phyloP scores from a whole-genome alignment of 2,329 filamentous ascomycete genomes.

The Lecanicillium sp. region DNA sequence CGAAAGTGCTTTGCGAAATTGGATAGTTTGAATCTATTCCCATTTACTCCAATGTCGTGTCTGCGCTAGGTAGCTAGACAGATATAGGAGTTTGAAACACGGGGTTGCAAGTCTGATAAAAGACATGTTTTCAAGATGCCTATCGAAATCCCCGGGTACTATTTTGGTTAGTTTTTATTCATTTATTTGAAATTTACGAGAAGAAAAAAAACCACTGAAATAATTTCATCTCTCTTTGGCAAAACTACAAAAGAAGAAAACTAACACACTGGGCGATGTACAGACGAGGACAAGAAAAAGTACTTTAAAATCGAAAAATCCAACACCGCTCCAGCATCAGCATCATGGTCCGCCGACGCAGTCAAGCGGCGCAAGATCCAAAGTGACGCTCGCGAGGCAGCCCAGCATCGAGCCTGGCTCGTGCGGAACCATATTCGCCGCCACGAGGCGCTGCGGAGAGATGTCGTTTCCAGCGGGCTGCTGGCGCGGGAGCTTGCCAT shows the following conservation, averaged over 20 bases:
- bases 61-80: too few relatives aligned
- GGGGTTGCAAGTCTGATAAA: too few relatives aligned
- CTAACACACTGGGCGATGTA: not conserved
- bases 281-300: slow-evolving; percentile 50
- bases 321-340: slow-evolving; percentile 38
- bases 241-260: too few relatives aligned
- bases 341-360: slow-evolving; percentile 47
- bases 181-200: not conserved
- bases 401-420: slow-evolving; percentile 18
- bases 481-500: slow-evolving; percentile 18
- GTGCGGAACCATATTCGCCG: slow-evolving; percentile 31
- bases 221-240: too few relatives aligned
- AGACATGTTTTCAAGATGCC: slow-evolving; percentile 16
- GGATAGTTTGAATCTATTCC: too few relatives aligned
- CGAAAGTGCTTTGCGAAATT: too few relatives aligned
- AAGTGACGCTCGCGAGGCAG: slow-evolving; percentile 23
- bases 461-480: slow-evolving; percentile 22
- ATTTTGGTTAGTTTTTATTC: slow-evolving; percentile 34
- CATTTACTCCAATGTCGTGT: too few relatives aligned
- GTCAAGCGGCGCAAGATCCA: slow-evolving; percentile 48
- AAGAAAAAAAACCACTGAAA: too few relatives aligned
- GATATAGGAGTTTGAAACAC: too few relatives aligned
- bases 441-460: slow-evolving; percentile 20
- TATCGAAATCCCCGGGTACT: slow-evolving; percentile 42
- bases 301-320: slow-evolving; percentile 61